These are phyloP conservation scores for Dujonia santamariae DNA, from an alignment of 1,139 yeast genomes.

Conservation along the genomic window DNA sequence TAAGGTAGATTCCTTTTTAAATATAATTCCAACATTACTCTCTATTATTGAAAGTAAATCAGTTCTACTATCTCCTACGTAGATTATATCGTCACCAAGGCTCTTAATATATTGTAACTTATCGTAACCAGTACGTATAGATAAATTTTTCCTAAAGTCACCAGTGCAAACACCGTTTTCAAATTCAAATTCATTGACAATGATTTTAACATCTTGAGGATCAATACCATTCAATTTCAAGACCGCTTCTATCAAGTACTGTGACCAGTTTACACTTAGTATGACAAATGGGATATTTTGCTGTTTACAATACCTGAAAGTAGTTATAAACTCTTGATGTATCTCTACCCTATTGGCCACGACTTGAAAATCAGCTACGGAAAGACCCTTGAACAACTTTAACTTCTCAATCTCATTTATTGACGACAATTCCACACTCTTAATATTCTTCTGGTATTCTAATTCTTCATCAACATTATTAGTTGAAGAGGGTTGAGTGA, in stretches of 20 bases:
- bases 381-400: conserved; percentile 45
- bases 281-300: conserved; percentile 39
- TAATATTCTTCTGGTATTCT: conserved; percentile 42
- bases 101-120: conserved; percentile 33
- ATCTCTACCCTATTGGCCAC: conserved; percentile 38
- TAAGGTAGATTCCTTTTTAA: conserved; percentile 29
- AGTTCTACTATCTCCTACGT: conserved; percentile 67
- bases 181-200: conserved; percentile 52
- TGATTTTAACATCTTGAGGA: conserved; percentile 19
- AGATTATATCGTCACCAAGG: conserved; percentile 25
- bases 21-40: conserved; percentile 49
- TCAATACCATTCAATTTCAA: conserved; percentile 29
- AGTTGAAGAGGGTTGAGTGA: background rate
- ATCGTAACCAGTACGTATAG: conserved; percentile 56
- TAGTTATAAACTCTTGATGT: conserved; percentile 42
- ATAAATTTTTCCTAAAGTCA: conserved; percentile 18
- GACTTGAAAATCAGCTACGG: conserved; percentile 22
- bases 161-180: conserved; percentile 39
- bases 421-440: conserved; percentile 49
- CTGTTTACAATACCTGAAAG: conserved; percentile 23
- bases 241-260: conserved; percentile 41
- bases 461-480: background rate
- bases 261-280: conserved; percentile 68
- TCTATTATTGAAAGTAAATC: conserved; percentile 54
- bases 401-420: conserved; percentile 40